Evolutionary conservation across 192 early-diverging fungal genomes (phyloP), one percentile per base, ranked within the genome.

Genomic region (Dispira simplex): DNA sequence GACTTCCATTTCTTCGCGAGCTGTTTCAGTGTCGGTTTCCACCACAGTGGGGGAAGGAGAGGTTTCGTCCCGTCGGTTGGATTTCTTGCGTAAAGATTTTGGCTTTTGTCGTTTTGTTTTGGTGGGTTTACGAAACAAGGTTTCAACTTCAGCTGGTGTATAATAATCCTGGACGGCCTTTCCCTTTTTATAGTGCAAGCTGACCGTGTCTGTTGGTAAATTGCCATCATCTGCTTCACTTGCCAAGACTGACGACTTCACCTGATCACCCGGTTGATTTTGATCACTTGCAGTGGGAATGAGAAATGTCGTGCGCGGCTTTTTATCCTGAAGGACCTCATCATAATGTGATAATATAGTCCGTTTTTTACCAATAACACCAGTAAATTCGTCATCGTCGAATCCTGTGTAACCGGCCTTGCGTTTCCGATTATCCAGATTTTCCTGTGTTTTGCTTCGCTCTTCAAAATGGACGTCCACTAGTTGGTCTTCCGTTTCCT

Each of bases 71-170:
- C n/a, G n/a, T n/a, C n/a, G n/a, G n/a, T n/a, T n/a, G n/a, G n/a
- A n/a, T n/a, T n/a, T 47, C 47, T 18, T 53, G 46, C 20, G 54
- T 63, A 47, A 51, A 26, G 16, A 48, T 49, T 54, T 2, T 45
- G 32, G 25, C 46, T 63, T 25, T 23, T 73, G 78, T 54, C 67
- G 72, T 66, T 78, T 82, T 68, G 79, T 76, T 69, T 86, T 83
- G 43, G 75, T 92, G 43, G 85, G 75, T 63, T 92, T 91, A 59
- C 89, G 89, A 57, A 95, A 92, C 14, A 79, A 62, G 8, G 85
- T 66, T 12, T 80, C 74, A 1, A 86, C 77, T 71, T 97, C 92
- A 46, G 93, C 89, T 54, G 84, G 79, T 48, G 92, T 92, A 75
- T 95, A 94, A 69, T 90, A 94, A 67, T 95, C 94, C 56, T n/a